These are phyloP conservation scores for Suillus lakei DNA, from an alignment of 768 basidiomycete genomes.

Conservation along the genomic window DNA sequence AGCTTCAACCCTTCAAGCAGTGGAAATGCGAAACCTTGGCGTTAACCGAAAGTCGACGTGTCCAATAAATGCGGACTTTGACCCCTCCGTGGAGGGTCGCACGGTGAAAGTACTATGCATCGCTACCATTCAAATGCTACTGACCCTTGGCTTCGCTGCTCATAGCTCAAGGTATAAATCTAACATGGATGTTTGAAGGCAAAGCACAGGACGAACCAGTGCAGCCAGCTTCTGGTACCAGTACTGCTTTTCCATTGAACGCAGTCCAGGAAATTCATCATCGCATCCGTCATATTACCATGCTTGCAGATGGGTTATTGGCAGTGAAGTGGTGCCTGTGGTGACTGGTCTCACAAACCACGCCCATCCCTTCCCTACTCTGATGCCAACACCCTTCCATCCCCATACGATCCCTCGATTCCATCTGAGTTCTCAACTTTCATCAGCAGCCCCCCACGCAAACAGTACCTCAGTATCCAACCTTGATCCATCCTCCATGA, in stretches of 20 bases:
- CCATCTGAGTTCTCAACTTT: too few species aligned
- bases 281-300: not conserved
- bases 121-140: not conserved
- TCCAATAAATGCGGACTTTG: conserved; percentile 8
- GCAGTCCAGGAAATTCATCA: not conserved
- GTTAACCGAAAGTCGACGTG: conserved; percentile 28
- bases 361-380: too few species aligned
- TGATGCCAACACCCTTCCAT: too few species aligned
- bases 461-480: too few species aligned
- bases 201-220: not conserved
- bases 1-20: not conserved
- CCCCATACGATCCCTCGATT: too few species aligned
- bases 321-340: not conserved
- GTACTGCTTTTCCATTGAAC: not conserved
- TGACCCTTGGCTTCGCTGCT: not conserved
- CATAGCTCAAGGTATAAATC: not conserved
- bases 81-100: conserved; percentile 3
- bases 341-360: not conserved
- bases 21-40: conserved; percentile 3
- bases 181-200: not conserved
- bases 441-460: too few species aligned
- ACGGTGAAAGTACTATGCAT: not conserved
- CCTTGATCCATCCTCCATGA: too few species aligned
- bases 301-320: not conserved
- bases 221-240: not conserved